phyloP scores from a whole-genome alignment of 306 rosid species.

The Vigna unguiculata region DNA sequence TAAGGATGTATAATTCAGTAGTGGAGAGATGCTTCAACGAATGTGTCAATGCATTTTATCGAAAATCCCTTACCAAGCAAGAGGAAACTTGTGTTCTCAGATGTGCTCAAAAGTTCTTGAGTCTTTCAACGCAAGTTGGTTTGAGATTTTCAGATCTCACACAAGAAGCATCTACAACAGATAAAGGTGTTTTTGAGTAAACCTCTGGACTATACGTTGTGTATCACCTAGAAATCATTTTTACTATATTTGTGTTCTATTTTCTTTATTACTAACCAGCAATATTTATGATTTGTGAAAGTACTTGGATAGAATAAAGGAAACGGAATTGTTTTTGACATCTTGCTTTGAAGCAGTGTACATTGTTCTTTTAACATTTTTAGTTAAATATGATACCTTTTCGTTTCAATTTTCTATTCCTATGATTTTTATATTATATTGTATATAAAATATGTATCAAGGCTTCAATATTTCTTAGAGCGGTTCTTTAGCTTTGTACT shows the following conservation, averaged over 20 bases:
- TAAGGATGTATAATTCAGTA: constrained; percentile 57
- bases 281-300: constrained; percentile 36
- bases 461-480: too few species aligned
- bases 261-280: constrained; percentile 28
- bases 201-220: background rate
- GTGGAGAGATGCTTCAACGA: constrained; percentile 56
- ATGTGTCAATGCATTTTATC: constrained; percentile 52
- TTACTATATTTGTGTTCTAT: constrained; percentile 6
- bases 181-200: constrained; percentile 35
- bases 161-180: constrained; percentile 43
- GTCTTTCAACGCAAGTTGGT: constrained; percentile 49
- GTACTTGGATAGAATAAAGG: constrained; percentile 34
- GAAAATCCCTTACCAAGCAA: constrained; percentile 47
- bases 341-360: background rate
- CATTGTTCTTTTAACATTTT: background rate
- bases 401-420: constrained; percentile 16
- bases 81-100: constrained; percentile 59
- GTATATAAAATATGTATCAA: too few species aligned
- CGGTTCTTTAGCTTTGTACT: too few species aligned
- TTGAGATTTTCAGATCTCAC: constrained; percentile 49
- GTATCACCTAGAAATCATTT: constrained; percentile 18
- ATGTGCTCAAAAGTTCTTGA: constrained; percentile 55
- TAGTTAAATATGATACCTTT: background rate
- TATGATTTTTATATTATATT: background rate
- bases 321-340: constrained; percentile 23